These are phyloP conservation scores for Bimuria novae-zelandiae DNA, from an alignment of 2,329 filamentous ascomycete species.

Conservation along the genomic window DNA sequence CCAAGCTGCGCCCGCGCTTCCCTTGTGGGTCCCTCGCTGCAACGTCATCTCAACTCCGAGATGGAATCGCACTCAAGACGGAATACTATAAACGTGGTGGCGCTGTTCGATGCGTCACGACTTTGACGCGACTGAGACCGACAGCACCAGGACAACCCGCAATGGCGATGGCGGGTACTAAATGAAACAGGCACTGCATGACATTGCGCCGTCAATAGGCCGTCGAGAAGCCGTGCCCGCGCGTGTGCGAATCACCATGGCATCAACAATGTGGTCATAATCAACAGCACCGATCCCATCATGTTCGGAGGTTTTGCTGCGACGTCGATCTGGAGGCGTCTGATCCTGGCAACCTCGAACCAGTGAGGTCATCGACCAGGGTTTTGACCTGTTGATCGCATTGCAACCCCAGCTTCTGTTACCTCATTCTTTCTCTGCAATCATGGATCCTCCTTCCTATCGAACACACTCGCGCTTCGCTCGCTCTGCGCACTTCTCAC, in stretches of 20 bases:
- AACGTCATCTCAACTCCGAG: too few species aligned
- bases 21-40: too few species aligned
- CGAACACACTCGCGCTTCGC: background rate
- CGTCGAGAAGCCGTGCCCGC: too few species aligned
- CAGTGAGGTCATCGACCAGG: conserved; percentile 45
- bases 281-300: background rate
- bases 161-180: background rate
- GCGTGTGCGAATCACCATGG: background rate
- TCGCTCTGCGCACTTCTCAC: background rate
- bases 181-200: conserved; percentile 18
- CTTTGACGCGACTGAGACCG: too few species aligned
- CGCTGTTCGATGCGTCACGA: background rate
- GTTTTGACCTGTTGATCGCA: conserved; percentile 27
- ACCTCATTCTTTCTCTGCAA: conserved; percentile 7
- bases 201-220: background rate
- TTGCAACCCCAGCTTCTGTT: conserved; percentile 23
- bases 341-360: conserved; percentile 1
- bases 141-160: background rate
- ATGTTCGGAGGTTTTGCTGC: background rate
- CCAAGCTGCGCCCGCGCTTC: too few species aligned
- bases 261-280: background rate
- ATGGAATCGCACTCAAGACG: too few species aligned
- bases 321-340: background rate
- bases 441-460: conserved; percentile 7
- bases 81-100: background rate